phyloP scores from a whole-genome alignment of 2,329 filamentous ascomycete genomes.

The Pezicula neosporulosa region DNA sequence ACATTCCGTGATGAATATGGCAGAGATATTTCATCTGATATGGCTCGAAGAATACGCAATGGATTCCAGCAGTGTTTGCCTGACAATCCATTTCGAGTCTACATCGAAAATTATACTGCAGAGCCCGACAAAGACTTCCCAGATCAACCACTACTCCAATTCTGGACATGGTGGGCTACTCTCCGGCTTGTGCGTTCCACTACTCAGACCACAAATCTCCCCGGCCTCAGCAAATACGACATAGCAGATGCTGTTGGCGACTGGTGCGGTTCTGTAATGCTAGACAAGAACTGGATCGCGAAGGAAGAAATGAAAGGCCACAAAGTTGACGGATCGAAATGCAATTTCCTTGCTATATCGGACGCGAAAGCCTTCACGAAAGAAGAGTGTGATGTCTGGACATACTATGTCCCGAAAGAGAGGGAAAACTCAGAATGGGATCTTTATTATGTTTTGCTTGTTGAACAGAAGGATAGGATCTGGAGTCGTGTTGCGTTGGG shows the following conservation, averaged over 20 bases:
- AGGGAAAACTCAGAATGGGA: slow-evolving; percentile 30
- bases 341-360: slow-evolving; percentile 30
- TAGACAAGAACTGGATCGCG: slow-evolving; percentile 18
- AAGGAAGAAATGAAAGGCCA: slow-evolving; percentile 1
- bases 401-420: slow-evolving; percentile 31
- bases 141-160: slow-evolving; percentile 27
- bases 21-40: background rate
- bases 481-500: slow-evolving; percentile 28
- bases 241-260: slow-evolving; percentile 27
- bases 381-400: slow-evolving; percentile 30
- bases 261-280: slow-evolving; percentile 29
- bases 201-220: background rate
- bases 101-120: slow-evolving; percentile 8
- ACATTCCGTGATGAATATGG: background rate
- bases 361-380: slow-evolving; percentile 30
- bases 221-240: slow-evolving; percentile 19
- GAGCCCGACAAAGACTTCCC: slow-evolving; percentile 14
- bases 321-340: background rate
- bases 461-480: slow-evolving; percentile 21
- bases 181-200: slow-evolving; percentile 11
- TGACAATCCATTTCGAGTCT: slow-evolving; percentile 8
- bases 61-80: background rate
- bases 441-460: slow-evolving; percentile 30
- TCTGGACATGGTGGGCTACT: slow-evolving; percentile 27
- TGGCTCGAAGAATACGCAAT: background rate